A percentile compares a stretch with the other conserved stretches of the same genome.
Conservation (phyloP, 2,329 filamentous ascomycete genomes). For the Chalaropsis ovoidea region DNA sequence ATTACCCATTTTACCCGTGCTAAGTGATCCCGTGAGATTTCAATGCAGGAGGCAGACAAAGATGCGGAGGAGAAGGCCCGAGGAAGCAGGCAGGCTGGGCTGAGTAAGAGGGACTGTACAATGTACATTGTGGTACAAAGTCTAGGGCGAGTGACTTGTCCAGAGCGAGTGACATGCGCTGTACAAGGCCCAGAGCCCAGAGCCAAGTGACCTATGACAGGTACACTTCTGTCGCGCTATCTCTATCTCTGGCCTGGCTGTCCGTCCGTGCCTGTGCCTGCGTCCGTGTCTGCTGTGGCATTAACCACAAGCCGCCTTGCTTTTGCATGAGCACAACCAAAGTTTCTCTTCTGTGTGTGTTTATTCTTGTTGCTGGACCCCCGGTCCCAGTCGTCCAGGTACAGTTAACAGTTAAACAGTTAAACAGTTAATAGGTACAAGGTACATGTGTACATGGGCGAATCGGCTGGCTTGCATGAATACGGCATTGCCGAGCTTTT, state of each 20-base stretch:
- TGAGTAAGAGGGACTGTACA: neutral
- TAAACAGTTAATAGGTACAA: neutral
- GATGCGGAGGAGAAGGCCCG: neutral
- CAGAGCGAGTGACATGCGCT: no score
- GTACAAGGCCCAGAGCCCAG: no score
- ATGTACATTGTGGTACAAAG: neutral
- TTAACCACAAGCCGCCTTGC: no score
- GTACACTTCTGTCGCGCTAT: neutral
- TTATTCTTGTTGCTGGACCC: no score
- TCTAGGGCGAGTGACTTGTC: neutral
- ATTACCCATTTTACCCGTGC: neutral
- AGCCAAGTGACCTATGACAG: neutral
- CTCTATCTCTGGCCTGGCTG: neutral
- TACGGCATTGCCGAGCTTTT: constrained; percentile 5
- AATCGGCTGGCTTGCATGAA: constrained; percentile 3
- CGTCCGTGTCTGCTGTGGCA: neutral
- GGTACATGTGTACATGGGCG: neutral
- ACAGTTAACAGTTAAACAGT: no score
- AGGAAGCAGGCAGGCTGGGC: neutral
- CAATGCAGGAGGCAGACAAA: neutral
- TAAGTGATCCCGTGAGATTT: neutral
- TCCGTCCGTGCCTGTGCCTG: neutral
- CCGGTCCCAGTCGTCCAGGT: no score
- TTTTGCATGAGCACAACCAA: no score
- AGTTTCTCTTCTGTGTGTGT: no score